Evolutionary conservation across 495 filamentous ascomycete genomes (phyloP).

Genomic region (Talaromyces liani): DNA sequence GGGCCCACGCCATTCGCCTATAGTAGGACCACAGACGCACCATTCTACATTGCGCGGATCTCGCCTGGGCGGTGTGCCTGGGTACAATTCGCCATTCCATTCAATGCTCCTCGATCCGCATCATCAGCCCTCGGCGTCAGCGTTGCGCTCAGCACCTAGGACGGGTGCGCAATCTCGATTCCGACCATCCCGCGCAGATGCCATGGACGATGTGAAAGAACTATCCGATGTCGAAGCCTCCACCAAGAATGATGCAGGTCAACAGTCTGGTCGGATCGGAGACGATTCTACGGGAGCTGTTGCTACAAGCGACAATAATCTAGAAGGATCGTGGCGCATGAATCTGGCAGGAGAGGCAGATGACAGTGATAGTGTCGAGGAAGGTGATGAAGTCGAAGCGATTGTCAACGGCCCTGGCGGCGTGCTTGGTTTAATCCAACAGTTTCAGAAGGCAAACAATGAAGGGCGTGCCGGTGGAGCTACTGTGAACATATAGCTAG

Average conservation of each 20-base stretch:
- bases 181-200: conserved; percentile 31
- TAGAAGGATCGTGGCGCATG: conserved; percentile 60
- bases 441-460: conserved; percentile 81
- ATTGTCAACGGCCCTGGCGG: conserved; percentile 47
- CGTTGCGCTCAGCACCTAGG: conserved; percentile 34
- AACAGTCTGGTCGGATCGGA: conserved; percentile 20
- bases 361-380: conserved; percentile 38
- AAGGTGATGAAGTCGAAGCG: conserved; percentile 43
- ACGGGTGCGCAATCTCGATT: conserved; percentile 45
- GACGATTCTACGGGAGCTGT: conserved; percentile 35
- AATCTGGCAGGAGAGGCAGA: conserved; percentile 41
- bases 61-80: conserved; percentile 20
- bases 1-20: conserved; percentile 22
- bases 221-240: conserved; percentile 15
- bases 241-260: conserved; percentile 17
- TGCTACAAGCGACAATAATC: conserved; percentile 46
- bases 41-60: conserved; percentile 23
- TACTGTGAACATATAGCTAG: conserved; percentile 25
- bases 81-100: conserved; percentile 35
- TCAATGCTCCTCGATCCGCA: conserved; percentile 81
- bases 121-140: conserved; percentile 66
- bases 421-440: conserved; percentile 80
- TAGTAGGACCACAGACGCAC: conserved; percentile 19
- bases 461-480: conserved; percentile 44
- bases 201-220: conserved; percentile 40